Percentiles rank a stretch among this genome's conserved stretches.
Evolutionary conservation across 2,329 filamentous ascomycete species (phyloP).

Genomic region (Aspergillus tubingensis): DNA sequence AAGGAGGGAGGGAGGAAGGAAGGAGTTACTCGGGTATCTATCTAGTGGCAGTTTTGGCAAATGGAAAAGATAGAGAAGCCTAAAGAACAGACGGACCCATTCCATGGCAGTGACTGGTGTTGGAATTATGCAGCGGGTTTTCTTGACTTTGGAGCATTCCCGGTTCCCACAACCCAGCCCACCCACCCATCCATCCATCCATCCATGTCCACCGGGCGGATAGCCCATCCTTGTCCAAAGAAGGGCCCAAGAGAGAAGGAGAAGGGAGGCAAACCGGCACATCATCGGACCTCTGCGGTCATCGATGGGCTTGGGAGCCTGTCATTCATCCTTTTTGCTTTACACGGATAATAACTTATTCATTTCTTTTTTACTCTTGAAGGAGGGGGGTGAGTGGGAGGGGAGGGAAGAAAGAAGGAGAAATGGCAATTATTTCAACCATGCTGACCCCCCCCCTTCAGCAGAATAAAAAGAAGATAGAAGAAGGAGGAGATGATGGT

Average conservation of each 20-base stretch:
- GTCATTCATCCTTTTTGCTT: no score
- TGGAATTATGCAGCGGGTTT: neutral
- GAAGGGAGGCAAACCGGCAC: constrained; percentile 6
- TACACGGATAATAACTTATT: no score
- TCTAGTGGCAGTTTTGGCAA: neutral
- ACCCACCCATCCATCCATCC: neutral
- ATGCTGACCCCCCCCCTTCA: neutral
- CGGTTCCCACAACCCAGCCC: constrained; percentile 2
- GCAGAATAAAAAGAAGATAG: neutral
- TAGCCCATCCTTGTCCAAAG: neutral
- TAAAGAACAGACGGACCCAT: constrained; percentile 1
- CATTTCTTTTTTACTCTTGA: neutral
- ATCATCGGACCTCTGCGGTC: constrained; percentile 6
- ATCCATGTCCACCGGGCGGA: constrained; percentile 4
- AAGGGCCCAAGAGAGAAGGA: no score
- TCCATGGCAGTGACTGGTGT: neutral
- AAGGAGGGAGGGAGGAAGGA: neutral
- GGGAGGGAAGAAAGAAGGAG: neutral
- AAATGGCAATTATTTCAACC: neutral
- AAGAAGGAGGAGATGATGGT: neutral
- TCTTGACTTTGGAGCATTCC: constrained; percentile 5
- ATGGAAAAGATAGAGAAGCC: neutral
- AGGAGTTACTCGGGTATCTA: no score
- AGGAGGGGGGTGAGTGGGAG: neutral
- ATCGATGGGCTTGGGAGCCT: neutral